Evolutionary conservation across 768 basidiomycete genomes (phyloP).

Genomic region (Agaricus subrufescens): DNA sequence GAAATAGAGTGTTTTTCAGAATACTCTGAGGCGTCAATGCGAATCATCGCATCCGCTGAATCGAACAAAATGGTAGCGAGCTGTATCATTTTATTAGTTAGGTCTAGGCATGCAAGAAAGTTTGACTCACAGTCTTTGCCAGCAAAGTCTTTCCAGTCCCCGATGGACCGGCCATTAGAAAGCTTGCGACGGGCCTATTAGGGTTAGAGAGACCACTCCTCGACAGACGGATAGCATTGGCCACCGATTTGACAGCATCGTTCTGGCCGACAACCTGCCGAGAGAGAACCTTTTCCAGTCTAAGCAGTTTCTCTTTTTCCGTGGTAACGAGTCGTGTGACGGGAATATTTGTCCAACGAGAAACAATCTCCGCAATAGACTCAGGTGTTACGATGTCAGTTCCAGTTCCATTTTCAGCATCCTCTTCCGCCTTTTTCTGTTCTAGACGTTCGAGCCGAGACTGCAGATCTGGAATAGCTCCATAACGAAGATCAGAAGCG

Average conservation of each 20-base stretch:
- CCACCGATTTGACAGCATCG: constrained; percentile 88
- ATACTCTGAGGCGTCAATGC: constrained; percentile 91
- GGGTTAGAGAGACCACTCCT: constrained; percentile 92
- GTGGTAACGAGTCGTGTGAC: constrained; percentile 83
- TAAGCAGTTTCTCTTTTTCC: constrained; percentile 83
- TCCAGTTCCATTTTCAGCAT: constrained; percentile 51
- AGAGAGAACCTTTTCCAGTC: constrained; percentile 81
- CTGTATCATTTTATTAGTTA: constrained; percentile 28
- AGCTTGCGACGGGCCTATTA: constrained; percentile 84
- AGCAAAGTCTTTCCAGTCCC: constrained; percentile 90
- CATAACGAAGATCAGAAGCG: constrained; percentile 87
- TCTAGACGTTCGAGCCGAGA: constrained; percentile 65
- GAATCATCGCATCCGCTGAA: constrained; percentile 87
- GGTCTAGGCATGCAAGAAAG: not conserved
- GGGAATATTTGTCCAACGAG: constrained; percentile 90
- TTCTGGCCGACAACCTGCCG: constrained; percentile 83
- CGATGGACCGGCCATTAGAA: constrained; percentile 88
- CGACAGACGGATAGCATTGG: constrained; percentile 90
- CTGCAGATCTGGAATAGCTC: constrained; percentile 87
- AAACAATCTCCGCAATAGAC: constrained; percentile 92
- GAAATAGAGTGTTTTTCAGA: constrained; percentile 66
- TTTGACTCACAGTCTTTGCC: constrained; percentile 74
- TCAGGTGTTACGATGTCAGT: constrained; percentile 78
- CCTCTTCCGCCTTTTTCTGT: constrained; percentile 66
- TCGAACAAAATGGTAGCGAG: constrained; percentile 89